Conservation (phyloP, 306 rosid species). For the Acacia melanoxylon region DNA sequence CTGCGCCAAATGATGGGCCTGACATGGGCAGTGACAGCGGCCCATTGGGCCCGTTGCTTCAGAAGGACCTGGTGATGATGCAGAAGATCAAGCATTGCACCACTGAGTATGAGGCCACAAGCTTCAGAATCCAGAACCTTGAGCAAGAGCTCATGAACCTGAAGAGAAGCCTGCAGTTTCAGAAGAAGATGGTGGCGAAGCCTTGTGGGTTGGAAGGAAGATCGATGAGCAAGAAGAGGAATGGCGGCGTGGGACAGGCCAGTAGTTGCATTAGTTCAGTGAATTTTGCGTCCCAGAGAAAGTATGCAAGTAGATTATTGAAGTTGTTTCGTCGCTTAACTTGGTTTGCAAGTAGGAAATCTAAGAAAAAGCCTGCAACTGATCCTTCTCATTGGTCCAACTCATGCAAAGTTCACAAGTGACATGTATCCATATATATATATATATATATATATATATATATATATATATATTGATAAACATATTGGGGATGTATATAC, state of each 20-base stretch:
- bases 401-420: conserved; percentile 15
- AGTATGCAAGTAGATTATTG: conserved; percentile 56
- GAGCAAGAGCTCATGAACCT: conserved; percentile 73
- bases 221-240: conserved; percentile 56
- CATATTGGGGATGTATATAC: neutral
- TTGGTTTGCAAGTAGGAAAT: conserved; percentile 64
- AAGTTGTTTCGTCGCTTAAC: conserved; percentile 57
- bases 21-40: conserved; percentile 39
- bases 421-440: conserved; percentile 24
- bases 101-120: conserved; percentile 75
- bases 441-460: too few species aligned
- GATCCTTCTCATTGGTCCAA: conserved; percentile 39
- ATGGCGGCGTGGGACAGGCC: conserved; percentile 51
- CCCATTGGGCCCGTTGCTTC: conserved; percentile 64
- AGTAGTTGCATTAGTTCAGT: conserved; percentile 77
- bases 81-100: conserved; percentile 54
- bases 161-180: conserved; percentile 69
- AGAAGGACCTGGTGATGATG: conserved; percentile 48
- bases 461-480: neutral
- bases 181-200: conserved; percentile 43
- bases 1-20: conserved; percentile 55
- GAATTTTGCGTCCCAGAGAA: conserved; percentile 67
- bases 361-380: conserved; percentile 51
- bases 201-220: conserved; percentile 50
- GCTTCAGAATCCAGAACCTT: conserved; percentile 81